Conservation (phyloP, 306 rosid genomes). For the Casuarina glauca region DNA sequence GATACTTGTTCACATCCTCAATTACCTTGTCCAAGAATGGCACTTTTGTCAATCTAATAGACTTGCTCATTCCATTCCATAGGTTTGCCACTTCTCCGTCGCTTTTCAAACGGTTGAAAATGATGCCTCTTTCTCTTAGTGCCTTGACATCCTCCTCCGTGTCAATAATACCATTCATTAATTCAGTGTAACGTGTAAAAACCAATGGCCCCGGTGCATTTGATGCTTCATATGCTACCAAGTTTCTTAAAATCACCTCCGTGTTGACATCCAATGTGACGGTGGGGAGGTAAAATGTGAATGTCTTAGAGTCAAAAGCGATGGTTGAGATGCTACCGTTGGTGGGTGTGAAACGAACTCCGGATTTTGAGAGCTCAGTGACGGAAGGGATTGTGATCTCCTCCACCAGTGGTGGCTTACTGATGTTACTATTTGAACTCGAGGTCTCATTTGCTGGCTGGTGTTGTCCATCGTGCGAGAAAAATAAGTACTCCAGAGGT, state of each 20-base stretch:
- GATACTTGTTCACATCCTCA: constrained; percentile 70
- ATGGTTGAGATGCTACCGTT: constrained; percentile 47
- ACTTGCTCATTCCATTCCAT: constrained; percentile 81
- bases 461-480: constrained; percentile 31
- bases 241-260: constrained; percentile 58
- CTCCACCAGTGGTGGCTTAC: constrained; percentile 59
- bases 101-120: constrained; percentile 66
- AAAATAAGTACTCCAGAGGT: constrained; percentile 37
- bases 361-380: constrained; percentile 40
- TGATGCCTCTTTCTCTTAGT: constrained; percentile 52
- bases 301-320: constrained; percentile 45
- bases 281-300: constrained; percentile 55
- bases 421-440: constrained; percentile 2
- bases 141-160: constrained; percentile 58
- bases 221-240: constrained; percentile 81
- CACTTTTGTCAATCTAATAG: constrained; percentile 61
- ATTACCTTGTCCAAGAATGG: constrained; percentile 63
- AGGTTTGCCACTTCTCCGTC: constrained; percentile 58
- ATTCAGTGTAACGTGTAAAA: constrained; percentile 62
- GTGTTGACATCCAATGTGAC: constrained; percentile 57
- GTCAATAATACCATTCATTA: constrained; percentile 80
- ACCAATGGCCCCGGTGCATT: constrained; percentile 58
- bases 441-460: constrained; percentile 34
- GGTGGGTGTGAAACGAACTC: constrained; percentile 43
- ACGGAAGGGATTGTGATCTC: constrained; percentile 78